A percentile compares a stretch with the other conserved stretches of the same genome.
Evolutionary conservation across 306 rosid species (phyloP).

Genomic region (Datisca glomerata): DNA sequence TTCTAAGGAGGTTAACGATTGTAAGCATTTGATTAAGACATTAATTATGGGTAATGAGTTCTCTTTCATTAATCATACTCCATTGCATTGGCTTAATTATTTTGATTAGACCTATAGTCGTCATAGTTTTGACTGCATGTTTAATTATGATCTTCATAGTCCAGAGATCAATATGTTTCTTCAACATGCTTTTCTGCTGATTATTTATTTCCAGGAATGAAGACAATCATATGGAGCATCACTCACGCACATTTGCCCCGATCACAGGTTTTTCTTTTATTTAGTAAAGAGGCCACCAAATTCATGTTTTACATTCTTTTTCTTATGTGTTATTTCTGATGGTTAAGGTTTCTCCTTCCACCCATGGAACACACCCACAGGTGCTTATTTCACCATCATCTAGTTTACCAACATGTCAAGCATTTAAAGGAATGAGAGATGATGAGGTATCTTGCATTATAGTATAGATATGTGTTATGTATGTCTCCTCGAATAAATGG

Average conservation of each 20-base stretch:
- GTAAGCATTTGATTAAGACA: conserved; percentile 90
- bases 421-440: conserved; percentile 92
- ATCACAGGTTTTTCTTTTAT: conserved; percentile 56
- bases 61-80: conserved; percentile 6
- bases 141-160: background rate
- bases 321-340: conserved; percentile 26
- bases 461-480: background rate
- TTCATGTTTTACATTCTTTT: conserved; percentile 13
- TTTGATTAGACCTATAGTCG: background rate
- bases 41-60: conserved; percentile 86
- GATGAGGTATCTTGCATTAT: conserved; percentile 59
- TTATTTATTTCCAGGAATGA: conserved; percentile 64
- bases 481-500: conserved; percentile 5
- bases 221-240: conserved; percentile 97
- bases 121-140: too few relatives aligned
- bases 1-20: conserved; percentile 91
- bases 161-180: background rate
- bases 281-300: conserved; percentile 7
- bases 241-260: conserved; percentile 95
- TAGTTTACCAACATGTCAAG: conserved; percentile 64
- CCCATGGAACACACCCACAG: conserved; percentile 46
- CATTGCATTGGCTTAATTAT: background rate
- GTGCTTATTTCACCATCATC: conserved; percentile 68
- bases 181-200: background rate
- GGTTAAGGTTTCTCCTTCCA: conserved; percentile 38